Conservation (phyloP, 345 rosid species). For the Populus euphratica region DNA sequence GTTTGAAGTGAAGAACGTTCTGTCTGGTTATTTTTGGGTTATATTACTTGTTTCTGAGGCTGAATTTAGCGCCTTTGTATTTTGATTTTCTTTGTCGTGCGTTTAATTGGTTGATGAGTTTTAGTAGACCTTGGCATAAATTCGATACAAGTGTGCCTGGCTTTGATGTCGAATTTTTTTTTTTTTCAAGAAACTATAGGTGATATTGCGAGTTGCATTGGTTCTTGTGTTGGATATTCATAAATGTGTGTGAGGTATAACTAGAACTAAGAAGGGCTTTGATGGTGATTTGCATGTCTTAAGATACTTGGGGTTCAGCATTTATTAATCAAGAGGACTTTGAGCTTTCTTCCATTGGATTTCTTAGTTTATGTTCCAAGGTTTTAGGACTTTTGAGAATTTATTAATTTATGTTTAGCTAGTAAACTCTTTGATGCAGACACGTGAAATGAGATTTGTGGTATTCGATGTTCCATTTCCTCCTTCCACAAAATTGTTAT, state of each 20-base stretch:
- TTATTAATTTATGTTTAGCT: not conserved
- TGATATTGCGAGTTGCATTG: conserved; percentile 11
- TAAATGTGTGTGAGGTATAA: not conserved
- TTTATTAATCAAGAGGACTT: not conserved
- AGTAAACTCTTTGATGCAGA: not conserved
- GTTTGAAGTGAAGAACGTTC: conserved; percentile 10
- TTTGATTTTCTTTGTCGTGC: not conserved
- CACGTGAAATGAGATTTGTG: not conserved
- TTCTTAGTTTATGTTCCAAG: not conserved
- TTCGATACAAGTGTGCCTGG: not conserved
- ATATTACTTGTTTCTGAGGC: conserved; percentile 1
- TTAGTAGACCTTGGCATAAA: not conserved
- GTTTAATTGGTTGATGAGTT: conserved; percentile 1
- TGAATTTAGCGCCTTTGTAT: conserved; percentile 14
- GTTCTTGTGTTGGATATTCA: not conserved
- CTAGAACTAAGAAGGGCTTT: not conserved
- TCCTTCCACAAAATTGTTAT: not conserved
- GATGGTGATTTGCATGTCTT: not conserved
- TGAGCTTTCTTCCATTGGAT: conserved; percentile 2
- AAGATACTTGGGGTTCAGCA: not conserved
- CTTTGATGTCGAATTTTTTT: conserved; percentile 8
- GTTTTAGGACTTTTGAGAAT: not conserved
- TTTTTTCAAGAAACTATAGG: not conserved
- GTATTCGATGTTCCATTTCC: not conserved
- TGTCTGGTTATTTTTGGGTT: conserved; percentile 5